Evolutionary conservation across 1,284 basidiomycete species (phyloP), one percentile per base, ranked within the genome.

Genomic region (Boletus sp.): DNA sequence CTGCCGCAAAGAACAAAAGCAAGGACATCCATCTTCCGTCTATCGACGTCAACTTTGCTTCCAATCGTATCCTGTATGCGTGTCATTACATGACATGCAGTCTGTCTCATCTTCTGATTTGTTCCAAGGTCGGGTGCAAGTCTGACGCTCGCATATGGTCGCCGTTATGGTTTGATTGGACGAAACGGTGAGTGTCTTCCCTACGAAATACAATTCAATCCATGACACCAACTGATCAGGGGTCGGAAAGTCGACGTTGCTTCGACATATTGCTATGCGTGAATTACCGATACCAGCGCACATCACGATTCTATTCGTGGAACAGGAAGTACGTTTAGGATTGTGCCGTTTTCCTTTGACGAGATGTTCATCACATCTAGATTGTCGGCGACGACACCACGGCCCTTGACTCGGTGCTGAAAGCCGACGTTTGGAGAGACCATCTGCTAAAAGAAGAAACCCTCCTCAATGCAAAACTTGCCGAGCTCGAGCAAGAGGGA

Each of bases 221-320:
- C 27, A 32, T 45, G 14, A 58, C 38, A 19, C 33, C 42, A 7
- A 23, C 34, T 19, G 48, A 26, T 6, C 49, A 80, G 89, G 93
- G 86, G 86, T 97, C 59, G 96, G 95, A 72, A 99, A 99, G 74
- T 96, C 94, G 17, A 98, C 96, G 2, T 77, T 99, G n/a, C 77
- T 99, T 29, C 85, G 94, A 41, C 88, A 96, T 66, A 92, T 99
- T 64, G 91, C 96, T 1, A 78, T 99, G 72, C 84, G 96, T 62
- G 96, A 99, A 62, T 85, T 99, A 10, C 86, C 92, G 9, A 88
- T 96, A 50, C 93, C 94, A 9, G 74, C 89, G 0, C 90, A 98
- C 66, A 96, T 99, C 63, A 94, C 92, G 1, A 94, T 99, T 52
- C 76, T 99, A 26, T 96, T 99, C 64, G 96, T 99, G 52, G 96